Percentiles rank a stretch among this genome's conserved stretches.
Evolutionary conservation across 768 basidiomycete species (phyloP).

Genomic region (Boletellus ananiceps): DNA sequence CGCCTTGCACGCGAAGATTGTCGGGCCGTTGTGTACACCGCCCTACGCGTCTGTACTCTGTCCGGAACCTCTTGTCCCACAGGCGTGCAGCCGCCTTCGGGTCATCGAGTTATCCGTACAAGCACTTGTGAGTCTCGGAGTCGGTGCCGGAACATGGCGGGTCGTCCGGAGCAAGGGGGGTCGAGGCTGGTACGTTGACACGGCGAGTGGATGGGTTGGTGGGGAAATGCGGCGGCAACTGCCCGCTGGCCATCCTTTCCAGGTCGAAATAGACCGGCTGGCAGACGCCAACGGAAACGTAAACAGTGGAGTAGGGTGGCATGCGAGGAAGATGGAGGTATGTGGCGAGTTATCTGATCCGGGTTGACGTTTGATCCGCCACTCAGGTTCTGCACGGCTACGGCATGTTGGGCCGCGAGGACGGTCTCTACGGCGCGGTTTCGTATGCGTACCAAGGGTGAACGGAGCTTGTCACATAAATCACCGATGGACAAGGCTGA

Average conservation of each 20-base stretch:
- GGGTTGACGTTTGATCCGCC: too few species aligned
- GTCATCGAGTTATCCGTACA: conserved; percentile 81
- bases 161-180: conserved; percentile 91
- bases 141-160: conserved; percentile 81
- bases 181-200: conserved; percentile 92
- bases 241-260: conserved; percentile 55
- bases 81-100: conserved; percentile 65
- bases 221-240: conserved; percentile 59
- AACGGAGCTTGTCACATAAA: background rate
- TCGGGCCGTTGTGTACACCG: conserved; percentile 74
- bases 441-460: conserved; percentile 92
- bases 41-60: conserved; percentile 64
- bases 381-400: conserved; percentile 75
- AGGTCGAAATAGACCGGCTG: conserved; percentile 66
- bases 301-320: conserved; percentile 91
- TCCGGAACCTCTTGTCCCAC: conserved; percentile 26
- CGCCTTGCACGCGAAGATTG: conserved; percentile 69
- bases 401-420: conserved; percentile 89
- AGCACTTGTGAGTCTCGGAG: conserved; percentile 67
- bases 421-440: conserved; percentile 90
- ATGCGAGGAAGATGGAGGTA: conserved; percentile 95
- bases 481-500: background rate
- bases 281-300: conserved; percentile 84
- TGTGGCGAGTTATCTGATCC: conserved; percentile 24
- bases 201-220: conserved; percentile 72